Percentiles rank a stretch among this genome's conserved stretches.
Conservation (phyloP, 208 protist species). For the Wallacemonas collosoma region DNA sequence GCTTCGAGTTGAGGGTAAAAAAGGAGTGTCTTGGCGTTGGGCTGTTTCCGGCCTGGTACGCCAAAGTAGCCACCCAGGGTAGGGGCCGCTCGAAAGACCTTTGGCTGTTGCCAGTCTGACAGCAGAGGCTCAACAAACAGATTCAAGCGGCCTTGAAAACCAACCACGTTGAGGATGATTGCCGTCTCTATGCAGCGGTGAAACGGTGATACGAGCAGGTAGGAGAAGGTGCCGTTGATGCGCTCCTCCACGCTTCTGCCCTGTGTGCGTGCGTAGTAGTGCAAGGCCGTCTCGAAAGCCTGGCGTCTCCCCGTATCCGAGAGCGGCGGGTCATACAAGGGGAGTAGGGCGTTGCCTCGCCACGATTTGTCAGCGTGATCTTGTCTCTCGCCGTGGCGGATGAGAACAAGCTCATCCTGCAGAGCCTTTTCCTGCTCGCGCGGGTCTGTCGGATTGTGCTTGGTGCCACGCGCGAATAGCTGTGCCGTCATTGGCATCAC, state of each 20-base stretch:
- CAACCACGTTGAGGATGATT: conserved; percentile 73
- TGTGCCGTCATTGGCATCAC: conserved; percentile 62
- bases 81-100: conserved; percentile 66
- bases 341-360: conserved; percentile 56
- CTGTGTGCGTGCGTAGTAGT: conserved; percentile 48
- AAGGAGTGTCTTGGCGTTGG: conserved; percentile 5
- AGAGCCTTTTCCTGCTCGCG: conserved; percentile 37
- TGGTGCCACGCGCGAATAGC: conserved; percentile 57
- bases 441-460: conserved; percentile 32
- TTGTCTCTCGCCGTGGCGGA: conserved; percentile 81
- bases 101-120: conserved; percentile 77
- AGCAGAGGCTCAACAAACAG: conserved; percentile 80
- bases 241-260: conserved; percentile 62
- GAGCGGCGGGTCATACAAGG: conserved; percentile 76
- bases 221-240: conserved; percentile 59
- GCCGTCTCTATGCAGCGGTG: conserved; percentile 86
- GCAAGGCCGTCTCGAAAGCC: conserved; percentile 78
- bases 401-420: conserved; percentile 58
- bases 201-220: conserved; percentile 78
- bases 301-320: conserved; percentile 68
- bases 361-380: conserved; percentile 80
- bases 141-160: conserved; percentile 67
- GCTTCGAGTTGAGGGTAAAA: conserved; percentile 53
- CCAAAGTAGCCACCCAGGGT: conserved; percentile 62
- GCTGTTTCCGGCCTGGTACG: conserved; percentile 4